A percentile compares a stretch with the other conserved stretches of the same genome.
phyloP scores from a whole-genome alignment of 768 basidiomycete genomes.

The Kwoniella pini region DNA sequence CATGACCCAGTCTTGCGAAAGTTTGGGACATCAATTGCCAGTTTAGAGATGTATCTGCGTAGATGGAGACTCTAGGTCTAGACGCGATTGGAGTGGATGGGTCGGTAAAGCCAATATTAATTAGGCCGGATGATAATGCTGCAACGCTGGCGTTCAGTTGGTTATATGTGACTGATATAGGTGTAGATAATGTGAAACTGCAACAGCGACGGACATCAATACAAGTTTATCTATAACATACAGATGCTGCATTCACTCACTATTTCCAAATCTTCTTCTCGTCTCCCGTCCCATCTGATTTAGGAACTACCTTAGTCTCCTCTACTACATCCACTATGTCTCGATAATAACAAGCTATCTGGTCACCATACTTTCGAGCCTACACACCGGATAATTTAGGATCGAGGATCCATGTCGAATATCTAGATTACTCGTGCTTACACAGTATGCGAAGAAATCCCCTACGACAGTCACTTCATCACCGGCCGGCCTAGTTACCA shows the following conservation, averaged over 20 bases:
- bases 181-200: constrained; percentile 52
- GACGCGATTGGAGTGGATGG: constrained; percentile 18
- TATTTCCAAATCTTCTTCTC: constrained; percentile 54
- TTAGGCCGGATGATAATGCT: constrained; percentile 39
- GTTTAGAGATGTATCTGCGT: constrained; percentile 52
- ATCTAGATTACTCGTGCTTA: constrained; percentile 16
- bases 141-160: constrained; percentile 32
- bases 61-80: constrained; percentile 45
- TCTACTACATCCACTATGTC: constrained; percentile 49
- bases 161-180: constrained; percentile 47
- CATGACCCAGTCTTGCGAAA: constrained; percentile 46
- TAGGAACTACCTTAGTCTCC: constrained; percentile 49
- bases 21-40: constrained; percentile 52
- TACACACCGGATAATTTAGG: background rate
- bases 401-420: background rate
- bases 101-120: constrained; percentile 35
- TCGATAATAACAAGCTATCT: constrained; percentile 40
- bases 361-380: constrained; percentile 47
- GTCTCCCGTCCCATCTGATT: constrained; percentile 39
- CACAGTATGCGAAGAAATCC: constrained; percentile 43
- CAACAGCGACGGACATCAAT: background rate
- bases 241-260: constrained; percentile 31
- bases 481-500: constrained; percentile 43
- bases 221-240: background rate
- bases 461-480: constrained; percentile 44